Conservation (phyloP, 2,329 filamentous ascomycete genomes). For the Lecanoromycetidae sp. region DNA sequence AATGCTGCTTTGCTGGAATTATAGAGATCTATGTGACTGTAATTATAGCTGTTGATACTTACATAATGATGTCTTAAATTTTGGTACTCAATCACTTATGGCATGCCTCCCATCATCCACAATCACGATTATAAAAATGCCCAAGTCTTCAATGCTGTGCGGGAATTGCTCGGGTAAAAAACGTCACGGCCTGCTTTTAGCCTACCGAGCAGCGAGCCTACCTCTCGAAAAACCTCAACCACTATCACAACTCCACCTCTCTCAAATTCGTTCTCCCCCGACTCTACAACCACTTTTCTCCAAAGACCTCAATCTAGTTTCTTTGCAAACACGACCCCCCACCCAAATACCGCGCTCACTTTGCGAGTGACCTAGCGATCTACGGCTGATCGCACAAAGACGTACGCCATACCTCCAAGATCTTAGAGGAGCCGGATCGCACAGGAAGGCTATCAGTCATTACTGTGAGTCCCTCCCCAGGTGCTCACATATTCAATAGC, state of each 20-base stretch:
- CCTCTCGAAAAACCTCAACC: constrained; percentile 6
- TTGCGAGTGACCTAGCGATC: neutral
- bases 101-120: too few species aligned
- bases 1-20: too few species aligned
- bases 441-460: too few species aligned
- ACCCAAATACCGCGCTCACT: neutral
- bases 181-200: constrained; percentile 1
- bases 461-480: too few species aligned
- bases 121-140: too few species aligned
- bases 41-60: too few species aligned
- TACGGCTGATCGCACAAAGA: constrained; percentile 6
- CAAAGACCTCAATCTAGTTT: neutral
- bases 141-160: neutral
- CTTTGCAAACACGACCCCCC: neutral
- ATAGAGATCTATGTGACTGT: too few species aligned
- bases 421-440: too few species aligned
- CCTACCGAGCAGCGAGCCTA: too few species aligned
- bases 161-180: constrained; percentile 3
- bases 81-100: too few species aligned
- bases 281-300: neutral
- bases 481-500: too few species aligned
- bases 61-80: too few species aligned
- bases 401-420: neutral
- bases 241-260: constrained; percentile 7
- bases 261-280: neutral